Evolutionary conservation across 495 filamentous ascomycete genomes (phyloP).

Genomic region (Aspergillus saccharolyticus): DNA sequence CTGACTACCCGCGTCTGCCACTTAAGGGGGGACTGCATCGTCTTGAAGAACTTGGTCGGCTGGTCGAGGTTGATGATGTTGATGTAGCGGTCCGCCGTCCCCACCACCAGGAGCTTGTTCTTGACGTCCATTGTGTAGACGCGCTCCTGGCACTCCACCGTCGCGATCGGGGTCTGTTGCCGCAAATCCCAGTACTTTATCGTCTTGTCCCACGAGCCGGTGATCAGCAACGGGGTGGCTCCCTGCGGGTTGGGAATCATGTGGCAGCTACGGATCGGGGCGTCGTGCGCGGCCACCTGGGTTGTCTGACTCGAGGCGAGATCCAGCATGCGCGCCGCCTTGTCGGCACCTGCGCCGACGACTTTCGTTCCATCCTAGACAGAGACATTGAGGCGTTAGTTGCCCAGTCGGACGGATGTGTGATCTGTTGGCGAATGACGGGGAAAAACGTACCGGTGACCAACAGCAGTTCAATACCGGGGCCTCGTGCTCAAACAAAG

Average conservation of each 20-base stretch:
- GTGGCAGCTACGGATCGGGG: constrained; percentile 71
- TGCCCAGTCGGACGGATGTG: constrained; percentile 1
- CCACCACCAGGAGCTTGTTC: constrained; percentile 72
- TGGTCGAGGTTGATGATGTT: constrained; percentile 79
- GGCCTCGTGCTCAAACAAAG: constrained; percentile 68
- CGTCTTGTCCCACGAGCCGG: constrained; percentile 93
- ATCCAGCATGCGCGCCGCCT: constrained; percentile 75
- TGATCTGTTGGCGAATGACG: too few relatives aligned
- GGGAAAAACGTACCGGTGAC: constrained; percentile 61
- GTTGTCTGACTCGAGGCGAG: constrained; percentile 50
- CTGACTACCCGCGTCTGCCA: constrained; percentile 83
- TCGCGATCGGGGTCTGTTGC: constrained; percentile 55
- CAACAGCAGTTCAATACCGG: constrained; percentile 77
- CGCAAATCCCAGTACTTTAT: constrained; percentile 95
- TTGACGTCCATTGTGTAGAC: constrained; percentile 84
- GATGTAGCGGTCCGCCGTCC: constrained; percentile 82
- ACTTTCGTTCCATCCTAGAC: constrained; percentile 67
- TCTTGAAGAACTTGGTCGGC: constrained; percentile 74
- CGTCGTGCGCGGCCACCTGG: constrained; percentile 73
- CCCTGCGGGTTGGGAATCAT: constrained; percentile 59
- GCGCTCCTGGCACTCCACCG: constrained; percentile 67
- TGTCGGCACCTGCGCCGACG: constrained; percentile 79
- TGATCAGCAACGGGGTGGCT: constrained; percentile 63
- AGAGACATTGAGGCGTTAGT: background rate
- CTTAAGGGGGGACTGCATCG: constrained; percentile 76